A percentile compares a stretch with the other conserved stretches of the same genome.
These are phyloP conservation scores for Cystobasidium pallidum DNA, from an alignment of 1,284 basidiomycete genomes.

Conservation along the genomic window DNA sequence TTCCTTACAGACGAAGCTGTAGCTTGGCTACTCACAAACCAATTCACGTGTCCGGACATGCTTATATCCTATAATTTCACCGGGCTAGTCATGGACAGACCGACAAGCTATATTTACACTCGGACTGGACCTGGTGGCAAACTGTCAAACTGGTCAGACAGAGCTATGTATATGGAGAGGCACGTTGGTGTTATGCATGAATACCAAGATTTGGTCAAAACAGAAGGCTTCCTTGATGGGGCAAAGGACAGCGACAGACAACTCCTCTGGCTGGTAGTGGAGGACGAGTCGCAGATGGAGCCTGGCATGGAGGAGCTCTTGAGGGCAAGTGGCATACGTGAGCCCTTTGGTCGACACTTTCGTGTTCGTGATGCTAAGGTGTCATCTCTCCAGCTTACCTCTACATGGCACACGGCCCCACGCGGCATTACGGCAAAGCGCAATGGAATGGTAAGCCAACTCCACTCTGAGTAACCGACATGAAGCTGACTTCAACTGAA, in stretches of 20 bases:
- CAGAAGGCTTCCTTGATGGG: slow-evolving; percentile 36
- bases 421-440: slow-evolving; percentile 41
- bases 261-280: slow-evolving; percentile 35
- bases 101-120: slow-evolving; percentile 40
- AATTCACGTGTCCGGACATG: slow-evolving; percentile 42
- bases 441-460: slow-evolving; percentile 36
- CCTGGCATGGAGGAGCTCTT: slow-evolving; percentile 31
- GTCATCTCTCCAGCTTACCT: slow-evolving; percentile 17
- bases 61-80: slow-evolving; percentile 41
- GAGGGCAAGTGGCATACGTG: slow-evolving; percentile 39
- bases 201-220: slow-evolving; percentile 26
- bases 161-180: slow-evolving; percentile 37
- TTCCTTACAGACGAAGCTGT: slow-evolving; percentile 36
- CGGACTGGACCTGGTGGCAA: slow-evolving; percentile 41
- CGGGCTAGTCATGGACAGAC: slow-evolving; percentile 30
- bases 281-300: slow-evolving; percentile 41
- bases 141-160: slow-evolving; percentile 32
- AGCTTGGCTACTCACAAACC: slow-evolving; percentile 39
- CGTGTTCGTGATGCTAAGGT: background rate
- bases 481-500: background rate
- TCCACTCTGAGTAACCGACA: background rate
- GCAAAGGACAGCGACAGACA: slow-evolving; percentile 38
- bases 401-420: slow-evolving; percentile 42
- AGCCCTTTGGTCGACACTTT: background rate
- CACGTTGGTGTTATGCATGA: slow-evolving; percentile 33